Percentiles rank a stretch among this genome's conserved stretches.
Evolutionary conservation across 1,284 basidiomycete species (phyloP).

Genomic region (Apiotrichum porosum): DNA sequence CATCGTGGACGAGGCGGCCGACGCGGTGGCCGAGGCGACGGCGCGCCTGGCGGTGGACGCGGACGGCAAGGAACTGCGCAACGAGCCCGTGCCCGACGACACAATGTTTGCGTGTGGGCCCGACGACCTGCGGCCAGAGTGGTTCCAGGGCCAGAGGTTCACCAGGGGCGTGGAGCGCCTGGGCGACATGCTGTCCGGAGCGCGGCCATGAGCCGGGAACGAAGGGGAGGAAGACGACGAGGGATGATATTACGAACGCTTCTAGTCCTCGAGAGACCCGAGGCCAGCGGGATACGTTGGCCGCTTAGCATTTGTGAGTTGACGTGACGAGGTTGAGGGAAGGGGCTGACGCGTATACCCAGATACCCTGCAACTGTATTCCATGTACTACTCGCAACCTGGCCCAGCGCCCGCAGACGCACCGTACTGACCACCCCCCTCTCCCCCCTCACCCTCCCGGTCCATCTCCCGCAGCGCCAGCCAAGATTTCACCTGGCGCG

Average conservation of each 20-base stretch:
- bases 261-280: too few relatives aligned
- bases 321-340: neutral
- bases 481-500: neutral
- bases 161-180: conserved; percentile 32
- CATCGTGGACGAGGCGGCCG: neutral
- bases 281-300: neutral
- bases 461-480: neutral
- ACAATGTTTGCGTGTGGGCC: conserved; percentile 36
- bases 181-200: conserved; percentile 31
- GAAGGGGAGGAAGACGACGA: neutral
- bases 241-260: neutral
- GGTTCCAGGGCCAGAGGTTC: conserved; percentile 36
- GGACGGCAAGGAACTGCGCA: neutral
- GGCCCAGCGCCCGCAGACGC: too few relatives aligned
- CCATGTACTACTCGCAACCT: too few relatives aligned
- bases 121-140: conserved; percentile 33
- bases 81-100: conserved; percentile 17
- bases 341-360: too few relatives aligned
- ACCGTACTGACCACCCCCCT: neutral
- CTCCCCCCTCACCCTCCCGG: neutral
- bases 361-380: conserved; percentile 4
- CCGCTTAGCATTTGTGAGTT: neutral
- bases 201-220: neutral
- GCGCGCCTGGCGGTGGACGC: neutral
- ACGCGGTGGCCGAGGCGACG: conserved; percentile 2